Conservation (phyloP, 768 basidiomycete species). For the Pisolithus tinctorius region DNA sequence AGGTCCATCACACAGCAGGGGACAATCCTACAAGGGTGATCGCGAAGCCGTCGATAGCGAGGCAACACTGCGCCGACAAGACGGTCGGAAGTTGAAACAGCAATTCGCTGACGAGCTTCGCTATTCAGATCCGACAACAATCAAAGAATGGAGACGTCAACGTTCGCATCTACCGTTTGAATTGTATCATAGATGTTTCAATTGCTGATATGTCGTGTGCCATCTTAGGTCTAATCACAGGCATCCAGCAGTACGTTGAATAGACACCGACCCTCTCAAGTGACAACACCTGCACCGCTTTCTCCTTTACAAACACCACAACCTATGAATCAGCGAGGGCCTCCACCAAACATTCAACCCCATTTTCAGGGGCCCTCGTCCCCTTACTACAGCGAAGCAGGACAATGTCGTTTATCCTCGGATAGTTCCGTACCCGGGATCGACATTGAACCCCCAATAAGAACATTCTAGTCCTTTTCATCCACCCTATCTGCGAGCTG, state of each 20-base stretch:
- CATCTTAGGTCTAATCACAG: constrained; percentile 10
- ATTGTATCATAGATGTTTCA: too few species aligned
- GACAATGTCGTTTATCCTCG: constrained; percentile 22
- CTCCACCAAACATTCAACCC: constrained; percentile 12
- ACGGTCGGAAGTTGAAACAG: constrained; percentile 19
- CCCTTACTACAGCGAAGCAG: constrained; percentile 5
- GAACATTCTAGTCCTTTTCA: neutral
- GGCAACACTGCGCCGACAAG: constrained; percentile 10
- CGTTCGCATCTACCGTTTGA: neutral
- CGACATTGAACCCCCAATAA: constrained; percentile 25
- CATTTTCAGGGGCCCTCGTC: constrained; percentile 18
- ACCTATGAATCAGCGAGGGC: constrained; percentile 13
- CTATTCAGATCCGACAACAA: constrained; percentile 26
- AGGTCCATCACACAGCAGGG: constrained; percentile 14
- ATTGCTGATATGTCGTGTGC: neutral
- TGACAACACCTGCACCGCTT: constrained; percentile 21
- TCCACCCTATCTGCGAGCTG: constrained; percentile 1
- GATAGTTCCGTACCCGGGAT: constrained; percentile 31
- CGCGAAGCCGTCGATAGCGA: constrained; percentile 5
- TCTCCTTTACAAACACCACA: constrained; percentile 18
- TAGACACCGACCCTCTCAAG: constrained; percentile 12
- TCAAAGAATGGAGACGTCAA: constrained; percentile 25
- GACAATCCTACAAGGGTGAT: constrained; percentile 1
- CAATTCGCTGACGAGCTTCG: constrained; percentile 29
- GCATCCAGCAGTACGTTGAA: constrained; percentile 6